These are phyloP conservation scores for Talaromyces funiculosus DNA, from an alignment of 2,329 filamentous ascomycete genomes.

Conservation along the genomic window DNA sequence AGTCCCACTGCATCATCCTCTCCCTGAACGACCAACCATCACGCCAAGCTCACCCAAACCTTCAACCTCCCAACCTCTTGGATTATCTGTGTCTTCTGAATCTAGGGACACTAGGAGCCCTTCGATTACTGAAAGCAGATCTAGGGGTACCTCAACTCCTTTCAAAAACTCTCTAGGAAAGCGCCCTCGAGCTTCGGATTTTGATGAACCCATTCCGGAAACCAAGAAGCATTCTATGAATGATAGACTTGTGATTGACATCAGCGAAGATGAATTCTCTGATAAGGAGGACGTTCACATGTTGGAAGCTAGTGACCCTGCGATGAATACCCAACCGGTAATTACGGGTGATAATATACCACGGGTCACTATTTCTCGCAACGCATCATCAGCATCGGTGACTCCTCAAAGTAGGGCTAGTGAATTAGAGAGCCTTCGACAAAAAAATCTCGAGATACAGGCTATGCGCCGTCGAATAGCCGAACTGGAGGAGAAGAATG, in stretches of 20 bases:
- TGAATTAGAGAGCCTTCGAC: slow-evolving; percentile 40
- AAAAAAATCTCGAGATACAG: slow-evolving; percentile 46
- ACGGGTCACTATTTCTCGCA: neutral
- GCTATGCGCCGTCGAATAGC: slow-evolving; percentile 46
- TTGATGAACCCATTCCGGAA: slow-evolving; percentile 51
- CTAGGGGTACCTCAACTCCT: neutral
- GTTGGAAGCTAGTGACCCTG: slow-evolving; percentile 20
- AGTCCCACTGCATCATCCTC: slow-evolving; percentile 29
- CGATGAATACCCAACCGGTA: neutral
- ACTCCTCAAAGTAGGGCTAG: slow-evolving; percentile 34
- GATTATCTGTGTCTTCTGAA: slow-evolving; percentile 37
- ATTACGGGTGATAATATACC: neutral
- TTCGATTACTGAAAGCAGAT: slow-evolving; percentile 3
- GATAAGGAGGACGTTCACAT: slow-evolving; percentile 28
- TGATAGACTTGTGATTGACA: slow-evolving; percentile 70
- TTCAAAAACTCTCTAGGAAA: slow-evolving; percentile 39
- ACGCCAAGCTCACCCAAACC: slow-evolving; percentile 19
- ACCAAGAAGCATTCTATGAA: slow-evolving; percentile 56
- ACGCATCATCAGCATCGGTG: slow-evolving; percentile 24
- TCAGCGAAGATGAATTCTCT: slow-evolving; percentile 65
- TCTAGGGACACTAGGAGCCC: slow-evolving; percentile 13
- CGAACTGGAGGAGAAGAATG: slow-evolving; percentile 37
- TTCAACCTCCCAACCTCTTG: slow-evolving; percentile 41
- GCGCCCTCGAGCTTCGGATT: slow-evolving; percentile 64
- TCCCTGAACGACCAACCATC: slow-evolving; percentile 33